Evolutionary conservation across 1,139 yeast genomes (phyloP).

Genomic region (Sugiyamaella paludigena): DNA sequence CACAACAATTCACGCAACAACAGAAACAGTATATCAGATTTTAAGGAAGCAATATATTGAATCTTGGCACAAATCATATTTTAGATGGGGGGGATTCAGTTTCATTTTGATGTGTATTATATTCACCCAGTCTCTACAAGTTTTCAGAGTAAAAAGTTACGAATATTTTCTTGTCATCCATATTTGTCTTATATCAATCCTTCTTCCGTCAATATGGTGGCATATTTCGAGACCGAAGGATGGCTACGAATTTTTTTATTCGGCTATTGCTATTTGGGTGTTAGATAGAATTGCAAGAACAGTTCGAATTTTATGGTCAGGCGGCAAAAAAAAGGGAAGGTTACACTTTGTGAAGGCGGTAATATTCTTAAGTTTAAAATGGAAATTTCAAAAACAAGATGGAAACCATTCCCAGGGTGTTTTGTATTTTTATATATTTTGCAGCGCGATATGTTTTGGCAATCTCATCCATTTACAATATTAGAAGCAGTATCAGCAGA

Average conservation of each 20-base stretch:
- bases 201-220: constrained; percentile 59
- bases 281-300: constrained; percentile 31
- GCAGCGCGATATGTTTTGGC: constrained; percentile 42
- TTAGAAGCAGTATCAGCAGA: constrained; percentile 29
- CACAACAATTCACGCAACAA: constrained; percentile 38
- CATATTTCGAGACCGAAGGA: constrained; percentile 44
- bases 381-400: constrained; percentile 28
- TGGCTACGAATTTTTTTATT: constrained; percentile 36
- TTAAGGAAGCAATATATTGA: constrained; percentile 39
- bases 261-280: constrained; percentile 42
- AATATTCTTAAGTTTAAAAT: constrained; percentile 32
- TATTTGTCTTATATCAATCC: constrained; percentile 53
- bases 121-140: constrained; percentile 19
- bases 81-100: constrained; percentile 30
- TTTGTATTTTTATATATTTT: constrained; percentile 58
- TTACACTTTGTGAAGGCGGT: constrained; percentile 33
- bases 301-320: constrained; percentile 33
- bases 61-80: constrained; percentile 32
- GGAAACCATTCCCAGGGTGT: constrained; percentile 54
- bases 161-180: constrained; percentile 54
- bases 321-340: constrained; percentile 42
- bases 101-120: constrained; percentile 18
- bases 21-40: constrained; percentile 7
- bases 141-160: constrained; percentile 19
- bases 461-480: constrained; percentile 69